Evolutionary conservation across 768 basidiomycete genomes (phyloP).

Genomic region (Lyophyllum atratum): DNA sequence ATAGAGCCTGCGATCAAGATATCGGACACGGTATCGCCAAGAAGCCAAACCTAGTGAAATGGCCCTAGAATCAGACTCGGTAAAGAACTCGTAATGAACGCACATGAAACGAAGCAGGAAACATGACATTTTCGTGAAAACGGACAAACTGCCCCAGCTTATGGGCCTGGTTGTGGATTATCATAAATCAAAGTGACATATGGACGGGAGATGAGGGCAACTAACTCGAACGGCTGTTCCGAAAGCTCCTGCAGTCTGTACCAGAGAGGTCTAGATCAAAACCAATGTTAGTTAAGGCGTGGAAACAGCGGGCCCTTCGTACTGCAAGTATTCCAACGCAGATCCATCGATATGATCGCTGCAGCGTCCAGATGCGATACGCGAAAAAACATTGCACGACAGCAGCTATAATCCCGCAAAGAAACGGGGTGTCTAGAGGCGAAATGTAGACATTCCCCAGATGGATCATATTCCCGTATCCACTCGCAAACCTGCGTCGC

Average conservation of each 20-base stretch:
- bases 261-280: neutral
- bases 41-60: neutral
- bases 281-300: neutral
- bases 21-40: neutral
- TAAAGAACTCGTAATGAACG: neutral
- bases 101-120: neutral
- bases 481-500: neutral
- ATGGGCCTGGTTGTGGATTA: neutral
- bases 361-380: neutral
- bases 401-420: neutral
- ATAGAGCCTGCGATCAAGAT: neutral
- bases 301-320: neutral
- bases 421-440: neutral
- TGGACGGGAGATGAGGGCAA: neutral
- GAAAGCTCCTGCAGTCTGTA: neutral
- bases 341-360: neutral
- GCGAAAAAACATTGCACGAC: neutral
- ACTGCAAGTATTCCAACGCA: neutral
- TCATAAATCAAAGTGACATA: neutral
- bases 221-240: neutral
- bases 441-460: neutral
- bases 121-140: neutral
- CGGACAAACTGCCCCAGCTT: neutral
- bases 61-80: neutral
- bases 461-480: neutral